Evolutionary conservation across 768 basidiomycete genomes (phyloP).

Genomic region (Mrakia blollopis): DNA sequence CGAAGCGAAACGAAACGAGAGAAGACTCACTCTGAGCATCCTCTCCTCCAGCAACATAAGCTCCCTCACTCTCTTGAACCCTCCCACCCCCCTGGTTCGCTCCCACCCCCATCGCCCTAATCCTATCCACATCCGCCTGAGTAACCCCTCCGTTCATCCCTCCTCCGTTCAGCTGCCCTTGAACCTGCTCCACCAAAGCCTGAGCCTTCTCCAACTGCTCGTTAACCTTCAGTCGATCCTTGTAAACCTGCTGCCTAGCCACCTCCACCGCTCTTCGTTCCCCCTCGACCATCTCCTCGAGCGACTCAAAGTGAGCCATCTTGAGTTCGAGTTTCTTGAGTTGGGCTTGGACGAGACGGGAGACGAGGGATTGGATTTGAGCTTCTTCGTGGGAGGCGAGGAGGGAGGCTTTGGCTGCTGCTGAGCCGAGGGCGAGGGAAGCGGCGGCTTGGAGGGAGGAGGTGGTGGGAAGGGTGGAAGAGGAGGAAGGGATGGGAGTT

Average conservation of each 20-base stretch:
- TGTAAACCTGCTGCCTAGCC: constrained; percentile 69
- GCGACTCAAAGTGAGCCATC: constrained; percentile 87
- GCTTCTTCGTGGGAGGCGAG: constrained; percentile 78
- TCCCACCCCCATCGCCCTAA: not conserved
- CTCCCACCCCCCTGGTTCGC: not conserved
- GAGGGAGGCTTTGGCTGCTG: constrained; percentile 72
- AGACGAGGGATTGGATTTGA: constrained; percentile 71
- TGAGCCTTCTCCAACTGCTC: constrained; percentile 41
- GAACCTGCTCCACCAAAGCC: constrained; percentile 33
- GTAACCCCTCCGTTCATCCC: not conserved
- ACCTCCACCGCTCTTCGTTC: constrained; percentile 81
- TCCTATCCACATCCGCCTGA: not conserved
- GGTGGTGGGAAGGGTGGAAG: constrained; percentile 49
- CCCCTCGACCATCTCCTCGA: constrained; percentile 86
- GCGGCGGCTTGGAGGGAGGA: constrained; percentile 78
- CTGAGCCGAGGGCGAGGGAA: constrained; percentile 77
- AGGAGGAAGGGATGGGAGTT: constrained; percentile 42
- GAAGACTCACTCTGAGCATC: not conserved
- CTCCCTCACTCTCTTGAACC: not conserved
- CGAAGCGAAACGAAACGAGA: not conserved
- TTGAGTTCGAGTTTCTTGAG: constrained; percentile 81
- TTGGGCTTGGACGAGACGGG: constrained; percentile 71
- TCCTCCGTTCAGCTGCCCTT: constrained; percentile 5
- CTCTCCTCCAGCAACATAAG: not conserved
- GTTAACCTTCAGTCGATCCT: constrained; percentile 55